Percentiles rank a stretch among this genome's conserved stretches.
Conservation (phyloP, 345 rosid genomes). For the Erodium maritimum region DNA sequence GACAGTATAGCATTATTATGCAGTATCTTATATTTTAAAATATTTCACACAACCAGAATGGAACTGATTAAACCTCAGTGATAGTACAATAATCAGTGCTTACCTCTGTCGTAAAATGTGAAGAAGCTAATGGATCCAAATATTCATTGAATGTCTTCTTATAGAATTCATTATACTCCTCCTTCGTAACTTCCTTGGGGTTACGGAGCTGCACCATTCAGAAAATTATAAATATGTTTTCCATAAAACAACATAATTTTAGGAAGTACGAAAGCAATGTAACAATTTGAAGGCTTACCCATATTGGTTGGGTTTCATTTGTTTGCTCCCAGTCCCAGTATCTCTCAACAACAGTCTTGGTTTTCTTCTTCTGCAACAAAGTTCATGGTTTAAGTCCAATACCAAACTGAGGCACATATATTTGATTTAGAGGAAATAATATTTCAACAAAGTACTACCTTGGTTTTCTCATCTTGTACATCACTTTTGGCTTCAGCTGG, state of each 20-base stretch:
- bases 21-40: neutral
- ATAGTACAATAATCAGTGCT: neutral
- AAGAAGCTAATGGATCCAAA: slow-evolving; percentile 87
- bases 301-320: slow-evolving; percentile 93
- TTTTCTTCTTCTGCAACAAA: slow-evolving; percentile 62
- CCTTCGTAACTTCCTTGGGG: slow-evolving; percentile 79
- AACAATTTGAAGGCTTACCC: slow-evolving; percentile 42
- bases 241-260: neutral
- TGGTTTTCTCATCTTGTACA: slow-evolving; percentile 37
- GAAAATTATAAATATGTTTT: slow-evolving; percentile 9
- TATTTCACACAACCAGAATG: neutral
- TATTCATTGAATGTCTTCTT: slow-evolving; percentile 81
- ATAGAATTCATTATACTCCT: slow-evolving; percentile 89
- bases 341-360: slow-evolving; percentile 79
- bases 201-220: slow-evolving; percentile 60
- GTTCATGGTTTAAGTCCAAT: neutral
- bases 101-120: slow-evolving; percentile 99
- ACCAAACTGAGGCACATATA: neutral
- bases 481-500: slow-evolving; percentile 62
- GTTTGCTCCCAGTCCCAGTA: slow-evolving; percentile 98
- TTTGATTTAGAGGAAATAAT: slow-evolving; percentile 2
- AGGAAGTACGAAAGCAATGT: neutral
- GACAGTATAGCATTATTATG: neutral
- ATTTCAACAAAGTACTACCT: slow-evolving; percentile 32
- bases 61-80: neutral